Evolutionary conservation across 768 basidiomycete genomes (phyloP).

Genomic region (Tulasnella sp.): DNA sequence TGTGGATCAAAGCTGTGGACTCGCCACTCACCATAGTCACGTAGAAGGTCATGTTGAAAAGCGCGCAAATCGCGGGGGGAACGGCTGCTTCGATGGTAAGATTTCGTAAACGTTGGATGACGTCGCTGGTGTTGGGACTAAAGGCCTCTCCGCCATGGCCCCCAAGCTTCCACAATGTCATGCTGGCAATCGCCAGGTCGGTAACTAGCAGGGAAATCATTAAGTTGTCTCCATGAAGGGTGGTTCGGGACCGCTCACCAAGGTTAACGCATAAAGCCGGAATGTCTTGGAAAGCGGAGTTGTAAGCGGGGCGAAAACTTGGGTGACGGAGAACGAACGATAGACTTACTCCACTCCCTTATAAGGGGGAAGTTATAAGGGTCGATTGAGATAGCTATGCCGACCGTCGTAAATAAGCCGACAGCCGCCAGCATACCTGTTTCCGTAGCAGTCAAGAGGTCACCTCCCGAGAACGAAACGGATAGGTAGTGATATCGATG

Average conservation of each 20-base stretch:
- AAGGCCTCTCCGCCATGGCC: neutral
- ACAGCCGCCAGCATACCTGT: conserved; percentile 2
- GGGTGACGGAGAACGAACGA: neutral
- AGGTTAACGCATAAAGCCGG: neutral
- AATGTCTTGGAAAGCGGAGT: neutral
- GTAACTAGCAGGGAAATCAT: neutral
- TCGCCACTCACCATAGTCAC: neutral
- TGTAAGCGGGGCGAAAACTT: neutral
- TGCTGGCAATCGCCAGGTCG: neutral
- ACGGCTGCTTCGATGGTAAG: conserved; percentile 8
- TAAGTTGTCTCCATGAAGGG: neutral
- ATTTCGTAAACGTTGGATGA: neutral
- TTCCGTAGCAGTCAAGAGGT: neutral
- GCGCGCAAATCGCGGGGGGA: conserved; percentile 1
- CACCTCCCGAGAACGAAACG: neutral
- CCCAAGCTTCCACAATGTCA: neutral
- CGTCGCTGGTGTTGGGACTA: neutral
- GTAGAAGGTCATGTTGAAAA: neutral
- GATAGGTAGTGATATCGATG: neutral
- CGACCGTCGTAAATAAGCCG: neutral
- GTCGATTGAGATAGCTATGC: neutral
- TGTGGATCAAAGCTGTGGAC: no score
- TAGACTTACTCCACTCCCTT: neutral
- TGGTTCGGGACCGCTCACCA: neutral
- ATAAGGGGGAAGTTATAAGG: neutral